Evolutionary conservation across 768 basidiomycete species (phyloP).

Genomic region (Hericium coralloides): DNA sequence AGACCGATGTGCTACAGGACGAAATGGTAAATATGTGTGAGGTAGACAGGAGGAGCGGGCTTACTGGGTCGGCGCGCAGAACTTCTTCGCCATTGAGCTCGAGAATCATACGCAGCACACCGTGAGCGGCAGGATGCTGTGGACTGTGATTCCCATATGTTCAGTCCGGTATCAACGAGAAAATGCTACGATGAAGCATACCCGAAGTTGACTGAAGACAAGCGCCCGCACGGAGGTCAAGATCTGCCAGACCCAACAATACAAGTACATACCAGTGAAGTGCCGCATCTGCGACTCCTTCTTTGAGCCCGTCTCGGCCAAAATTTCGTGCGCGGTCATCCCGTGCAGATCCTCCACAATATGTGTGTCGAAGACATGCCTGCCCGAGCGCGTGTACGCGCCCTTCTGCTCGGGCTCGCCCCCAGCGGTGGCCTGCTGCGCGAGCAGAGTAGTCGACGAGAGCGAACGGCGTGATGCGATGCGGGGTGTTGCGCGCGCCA

Average conservation of each 20-base stretch:
- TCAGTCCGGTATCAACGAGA: neutral
- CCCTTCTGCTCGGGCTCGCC: conserved; percentile 13
- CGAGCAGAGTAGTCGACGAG: conserved; percentile 18
- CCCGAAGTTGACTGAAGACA: conserved; percentile 82
- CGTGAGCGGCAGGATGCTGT: conserved; percentile 98
- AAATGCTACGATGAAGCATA: conserved; percentile 20
- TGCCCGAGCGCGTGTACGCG: conserved; percentile 25
- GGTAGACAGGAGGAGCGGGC: neutral
- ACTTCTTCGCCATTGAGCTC: conserved; percentile 98
- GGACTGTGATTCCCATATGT: conserved; percentile 41
- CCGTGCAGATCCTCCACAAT: conserved; percentile 81
- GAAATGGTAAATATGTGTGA: conserved; percentile 2
- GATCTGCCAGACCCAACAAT: neutral
- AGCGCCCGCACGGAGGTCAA: neutral
- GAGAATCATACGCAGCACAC: conserved; percentile 93
- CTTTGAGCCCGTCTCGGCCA: conserved; percentile 62
- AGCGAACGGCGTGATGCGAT: conserved; percentile 1
- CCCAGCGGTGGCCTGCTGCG: conserved; percentile 24
- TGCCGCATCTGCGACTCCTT: conserved; percentile 82
- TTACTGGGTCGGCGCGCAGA: conserved; percentile 73
- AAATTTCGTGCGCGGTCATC: conserved; percentile 68
- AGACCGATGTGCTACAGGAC: conserved; percentile 82
- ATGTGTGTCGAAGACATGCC: conserved; percentile 55
- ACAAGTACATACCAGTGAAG: conserved; percentile 63
- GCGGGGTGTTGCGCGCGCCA: conserved; percentile 33